Conservation (phyloP, 371 early-diverging fungal genomes). For the Apophysomyces trapeziformis region DNA sequence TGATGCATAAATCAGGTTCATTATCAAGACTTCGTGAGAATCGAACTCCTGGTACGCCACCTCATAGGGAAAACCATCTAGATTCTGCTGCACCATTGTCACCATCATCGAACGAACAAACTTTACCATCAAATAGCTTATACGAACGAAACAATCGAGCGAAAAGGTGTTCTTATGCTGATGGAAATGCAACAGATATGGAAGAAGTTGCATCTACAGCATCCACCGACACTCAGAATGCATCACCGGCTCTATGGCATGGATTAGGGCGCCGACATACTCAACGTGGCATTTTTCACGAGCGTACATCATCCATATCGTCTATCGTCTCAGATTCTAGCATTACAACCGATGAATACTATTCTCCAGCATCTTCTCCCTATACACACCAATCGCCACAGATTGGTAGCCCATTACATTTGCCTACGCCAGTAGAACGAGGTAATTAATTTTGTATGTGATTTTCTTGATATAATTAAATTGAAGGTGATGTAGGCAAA, state of each 20-base stretch:
- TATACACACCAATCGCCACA: conserved; percentile 22
- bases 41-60: conserved; percentile 9
- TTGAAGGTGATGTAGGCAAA: not conserved
- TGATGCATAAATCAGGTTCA: conserved; percentile 33
- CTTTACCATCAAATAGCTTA: not conserved
- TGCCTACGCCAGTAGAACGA: conserved; percentile 8
- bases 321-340: conserved; percentile 31
- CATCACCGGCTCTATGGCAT: conserved; percentile 24
- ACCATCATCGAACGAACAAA: conserved; percentile 15
- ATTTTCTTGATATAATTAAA: not conserved
- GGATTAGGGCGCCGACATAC: conserved; percentile 12
- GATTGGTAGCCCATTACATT: conserved; percentile 27
- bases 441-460: not conserved
- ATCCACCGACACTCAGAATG: conserved; percentile 23
- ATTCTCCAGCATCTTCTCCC: conserved; percentile 27
- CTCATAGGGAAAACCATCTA: not conserved
- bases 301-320: conserved; percentile 27
- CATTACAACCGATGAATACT: conserved; percentile 24
- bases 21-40: conserved; percentile 28
- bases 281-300: conserved; percentile 17
- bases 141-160: not conserved
- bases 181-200: conserved; percentile 17
- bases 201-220: conserved; percentile 23
- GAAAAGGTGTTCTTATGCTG: conserved; percentile 18
- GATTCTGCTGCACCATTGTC: conserved; percentile 10